Evolutionary conservation across 1,284 basidiomycete genomes (phyloP).

Genomic region (Pseudozyma sp.): DNA sequence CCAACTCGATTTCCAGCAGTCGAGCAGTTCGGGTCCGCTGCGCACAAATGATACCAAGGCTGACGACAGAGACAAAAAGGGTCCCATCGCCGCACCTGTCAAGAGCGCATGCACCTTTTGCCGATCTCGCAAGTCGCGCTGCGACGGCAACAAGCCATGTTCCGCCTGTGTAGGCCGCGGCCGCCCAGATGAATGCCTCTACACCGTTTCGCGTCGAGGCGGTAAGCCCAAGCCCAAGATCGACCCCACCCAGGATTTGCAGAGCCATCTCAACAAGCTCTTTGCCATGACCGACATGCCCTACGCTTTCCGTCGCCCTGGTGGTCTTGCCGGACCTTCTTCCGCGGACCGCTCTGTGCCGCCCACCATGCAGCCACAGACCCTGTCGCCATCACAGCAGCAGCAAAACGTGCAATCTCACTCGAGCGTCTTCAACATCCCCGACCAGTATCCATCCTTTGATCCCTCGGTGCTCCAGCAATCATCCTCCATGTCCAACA

Average conservation of each 20-base stretch:
- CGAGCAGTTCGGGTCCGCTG: constrained; percentile 31
- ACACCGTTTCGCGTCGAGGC: constrained; percentile 61
- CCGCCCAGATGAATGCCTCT: constrained; percentile 57
- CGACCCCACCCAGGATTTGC: constrained; percentile 45
- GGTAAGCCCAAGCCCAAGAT: constrained; percentile 63
- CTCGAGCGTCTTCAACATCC: constrained; percentile 24
- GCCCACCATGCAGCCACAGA: constrained; percentile 11
- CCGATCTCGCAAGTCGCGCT: constrained; percentile 60
- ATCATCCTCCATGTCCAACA: constrained; percentile 7
- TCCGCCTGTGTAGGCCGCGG: constrained; percentile 55
- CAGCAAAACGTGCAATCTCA: constrained; percentile 31
- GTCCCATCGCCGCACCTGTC: constrained; percentile 55
- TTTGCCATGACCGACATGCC: constrained; percentile 59
- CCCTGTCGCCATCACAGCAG: constrained; percentile 5
- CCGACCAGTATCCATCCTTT: constrained; percentile 34
- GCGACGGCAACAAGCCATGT: constrained; percentile 63
- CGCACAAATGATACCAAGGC: constrained; percentile 33
- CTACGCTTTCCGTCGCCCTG: constrained; percentile 52
- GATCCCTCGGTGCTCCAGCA: constrained; percentile 34
- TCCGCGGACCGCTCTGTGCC: constrained; percentile 12
- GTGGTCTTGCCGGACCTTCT: constrained; percentile 40
- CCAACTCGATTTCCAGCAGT: constrained; percentile 13
- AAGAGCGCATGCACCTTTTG: constrained; percentile 60
- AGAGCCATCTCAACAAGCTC: constrained; percentile 57
- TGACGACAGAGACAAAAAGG: constrained; percentile 43